phyloP scores from a whole-genome alignment of 495 filamentous ascomycete genomes.

The Lasiosphaeris hirsuta region DNA sequence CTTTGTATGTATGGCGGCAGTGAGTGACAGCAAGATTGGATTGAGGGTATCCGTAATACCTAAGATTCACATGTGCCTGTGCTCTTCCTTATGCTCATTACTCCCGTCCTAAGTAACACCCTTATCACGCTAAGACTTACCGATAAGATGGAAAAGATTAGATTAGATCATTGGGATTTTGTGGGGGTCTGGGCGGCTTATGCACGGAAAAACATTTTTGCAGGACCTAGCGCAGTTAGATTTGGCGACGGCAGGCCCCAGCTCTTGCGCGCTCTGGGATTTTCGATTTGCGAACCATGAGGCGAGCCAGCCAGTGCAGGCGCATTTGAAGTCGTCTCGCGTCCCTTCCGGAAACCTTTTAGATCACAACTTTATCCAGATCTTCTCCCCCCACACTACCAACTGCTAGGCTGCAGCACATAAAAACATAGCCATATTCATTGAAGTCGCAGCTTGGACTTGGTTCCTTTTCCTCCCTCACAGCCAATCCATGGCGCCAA shows the following conservation, averaged over 20 bases:
- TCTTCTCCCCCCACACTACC: not conserved
- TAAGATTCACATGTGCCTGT: too few species aligned
- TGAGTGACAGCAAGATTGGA: too few species aligned
- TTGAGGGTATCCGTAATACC: too few species aligned
- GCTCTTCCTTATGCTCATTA: too few species aligned
- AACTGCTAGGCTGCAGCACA: not conserved
- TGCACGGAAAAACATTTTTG: conserved; percentile 19
- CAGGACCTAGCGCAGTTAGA: conserved; percentile 30
- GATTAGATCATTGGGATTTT: not conserved
- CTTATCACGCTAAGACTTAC: not conserved
- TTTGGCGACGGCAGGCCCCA: conserved; percentile 31
- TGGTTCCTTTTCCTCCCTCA: not conserved
- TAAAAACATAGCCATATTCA: not conserved
- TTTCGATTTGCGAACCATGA: conserved; percentile 21
- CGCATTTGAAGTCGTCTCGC: not conserved
- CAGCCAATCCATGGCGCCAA: conserved; percentile 5
- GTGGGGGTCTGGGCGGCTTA: not conserved
- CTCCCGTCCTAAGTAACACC: too few species aligned
- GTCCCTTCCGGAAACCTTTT: conserved; percentile 7
- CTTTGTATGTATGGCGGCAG: too few species aligned
- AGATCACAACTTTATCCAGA: not conserved
- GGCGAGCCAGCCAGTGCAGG: conserved; percentile 12
- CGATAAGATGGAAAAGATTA: conserved; percentile 12
- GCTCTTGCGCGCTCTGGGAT: conserved; percentile 24
- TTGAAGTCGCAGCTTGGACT: not conserved